phyloP scores from a whole-genome alignment of 2,329 filamentous ascomycete species.

The Fusarium sp. region DNA sequence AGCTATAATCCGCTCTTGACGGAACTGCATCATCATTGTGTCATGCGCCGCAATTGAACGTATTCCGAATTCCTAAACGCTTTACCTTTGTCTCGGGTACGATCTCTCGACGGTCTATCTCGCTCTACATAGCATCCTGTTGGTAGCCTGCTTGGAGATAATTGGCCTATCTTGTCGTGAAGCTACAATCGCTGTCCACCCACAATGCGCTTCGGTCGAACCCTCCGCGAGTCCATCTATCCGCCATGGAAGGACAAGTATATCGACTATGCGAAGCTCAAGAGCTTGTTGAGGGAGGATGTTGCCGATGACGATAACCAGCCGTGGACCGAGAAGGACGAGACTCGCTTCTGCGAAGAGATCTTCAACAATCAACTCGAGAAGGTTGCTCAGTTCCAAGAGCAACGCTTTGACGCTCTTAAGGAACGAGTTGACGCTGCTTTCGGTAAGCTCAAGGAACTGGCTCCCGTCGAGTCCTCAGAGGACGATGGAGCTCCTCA shows the following conservation, averaged over 20 bases:
- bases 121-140: neutral
- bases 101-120: neutral
- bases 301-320: slow-evolving; percentile 64
- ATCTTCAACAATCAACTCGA: slow-evolving; percentile 93
- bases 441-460: slow-evolving; percentile 78
- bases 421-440: slow-evolving; percentile 62
- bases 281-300: slow-evolving; percentile 85
- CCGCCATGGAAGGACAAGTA: slow-evolving; percentile 91
- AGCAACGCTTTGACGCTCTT: slow-evolving; percentile 71
- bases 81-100: neutral
- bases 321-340: slow-evolving; percentile 92
- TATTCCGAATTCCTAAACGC: neutral
- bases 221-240: slow-evolving; percentile 81
- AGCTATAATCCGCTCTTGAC: slow-evolving; percentile 1
- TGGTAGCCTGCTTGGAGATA: slow-evolving; percentile 9
- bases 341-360: slow-evolving; percentile 93
- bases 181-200: neutral
- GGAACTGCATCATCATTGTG: slow-evolving; percentile 26
- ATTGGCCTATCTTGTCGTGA: neutral
- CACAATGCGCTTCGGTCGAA: slow-evolving; percentile 91
- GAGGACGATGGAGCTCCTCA: slow-evolving; percentile 60
- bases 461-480: slow-evolving; percentile 62
- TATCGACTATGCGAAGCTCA: slow-evolving; percentile 94
- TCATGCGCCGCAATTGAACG: slow-evolving; percentile 22
- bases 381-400: slow-evolving; percentile 91